These are phyloP conservation scores for Lepidium aucheri DNA, from an alignment of 345 rosid genomes.

Conservation along the genomic window DNA sequence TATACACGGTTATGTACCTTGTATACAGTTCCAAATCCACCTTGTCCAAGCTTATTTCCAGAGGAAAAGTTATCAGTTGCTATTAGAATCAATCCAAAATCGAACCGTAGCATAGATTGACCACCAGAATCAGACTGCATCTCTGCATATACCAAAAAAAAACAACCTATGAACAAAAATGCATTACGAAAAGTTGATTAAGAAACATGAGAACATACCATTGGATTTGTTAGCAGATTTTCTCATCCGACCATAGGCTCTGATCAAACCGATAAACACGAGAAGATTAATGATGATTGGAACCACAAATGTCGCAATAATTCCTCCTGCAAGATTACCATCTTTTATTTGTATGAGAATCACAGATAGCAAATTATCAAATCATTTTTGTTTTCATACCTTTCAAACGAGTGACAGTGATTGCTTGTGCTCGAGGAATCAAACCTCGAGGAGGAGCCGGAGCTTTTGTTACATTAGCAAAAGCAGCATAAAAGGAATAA, in stretches of 20 bases:
- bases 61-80: slow-evolving; percentile 14
- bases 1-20: slow-evolving; percentile 10
- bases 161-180: not conserved
- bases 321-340: not conserved
- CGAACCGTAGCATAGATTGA: not conserved
- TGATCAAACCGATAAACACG: not conserved
- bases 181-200: not conserved
- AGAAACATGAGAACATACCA: not conserved
- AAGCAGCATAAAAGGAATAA: slow-evolving; percentile 19
- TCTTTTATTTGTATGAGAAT: not conserved
- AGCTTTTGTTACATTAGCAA: not conserved
- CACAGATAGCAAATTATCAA: not conserved
- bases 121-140: not conserved
- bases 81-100: not conserved
- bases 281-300: not conserved
- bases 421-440: not conserved
- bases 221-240: not conserved
- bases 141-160: not conserved
- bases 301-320: slow-evolving; percentile 14
- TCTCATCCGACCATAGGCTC: too few relatives aligned
- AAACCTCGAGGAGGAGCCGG: not conserved
- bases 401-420: not conserved
- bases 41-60: slow-evolving; percentile 25
- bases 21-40: slow-evolving; percentile 36
- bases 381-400: not conserved